Base-by-base conservation (phyloP, 768 basidiomycete genomes). In the Mycena sanguinolenta region DNA sequence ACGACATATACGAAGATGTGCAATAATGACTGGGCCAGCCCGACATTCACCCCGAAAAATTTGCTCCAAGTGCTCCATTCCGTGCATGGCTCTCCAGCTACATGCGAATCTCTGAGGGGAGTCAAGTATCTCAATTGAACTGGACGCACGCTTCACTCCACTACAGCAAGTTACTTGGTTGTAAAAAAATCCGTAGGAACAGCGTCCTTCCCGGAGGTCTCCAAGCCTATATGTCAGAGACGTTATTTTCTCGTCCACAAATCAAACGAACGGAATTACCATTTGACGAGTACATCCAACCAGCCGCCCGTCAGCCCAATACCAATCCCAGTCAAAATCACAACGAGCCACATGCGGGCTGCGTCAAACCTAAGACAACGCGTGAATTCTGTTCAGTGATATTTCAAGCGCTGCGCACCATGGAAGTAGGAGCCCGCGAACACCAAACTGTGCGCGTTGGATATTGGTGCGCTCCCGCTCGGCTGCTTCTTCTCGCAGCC, bases 11-110 rank as follows among this genome's bases (percentile, higher is more conserved):
- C 83, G 65, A 87, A 84, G 12, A 90, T 85, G 75, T 93, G 92
- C 17, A 93, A 78, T 1, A 93, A 77, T 8, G 91, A 91, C 72
- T 88, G 87, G 4, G 82, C 87, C 61, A 91, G 84, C 62, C 91
- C 87, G 32, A 85, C 87, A 58, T 78, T 76, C 34, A 93, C 80
- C 25, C 84, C 75, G 53, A 91, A 79, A 72, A 83, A 88, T 74
- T 89, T 83, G 71, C 90, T 89, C 92, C 92, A 93, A 12, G 87
- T 88, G 70, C 85, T 78, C 92, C 92, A 93, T 63, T 90, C 89
- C 32, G 76, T 78, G 77, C 92, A 93, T 23, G 88, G 75, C 73
- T 92, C 90, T 39, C 92, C 91, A 46, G 91, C 91, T 92, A 73
- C 53, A 61, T 12, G 25, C 23, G 49, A 50, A 65, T 28, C 52